phyloP scores from a whole-genome alignment of 2,329 filamentous ascomycete species.

The Exophiala alcalophila region DNA sequence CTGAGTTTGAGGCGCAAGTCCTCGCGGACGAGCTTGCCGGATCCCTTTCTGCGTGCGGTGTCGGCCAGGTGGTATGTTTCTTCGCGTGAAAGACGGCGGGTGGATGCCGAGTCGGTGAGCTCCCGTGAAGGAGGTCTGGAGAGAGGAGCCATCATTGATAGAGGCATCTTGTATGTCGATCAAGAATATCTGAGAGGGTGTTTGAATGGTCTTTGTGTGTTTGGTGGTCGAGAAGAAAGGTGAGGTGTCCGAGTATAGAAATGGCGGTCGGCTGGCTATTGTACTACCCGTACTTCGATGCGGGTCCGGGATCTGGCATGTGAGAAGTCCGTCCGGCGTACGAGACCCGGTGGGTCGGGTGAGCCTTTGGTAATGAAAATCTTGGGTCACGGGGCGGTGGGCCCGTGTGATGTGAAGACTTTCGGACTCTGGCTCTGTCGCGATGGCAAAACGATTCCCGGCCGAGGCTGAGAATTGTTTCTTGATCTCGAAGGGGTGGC shows the following conservation, averaged over 20 bases:
- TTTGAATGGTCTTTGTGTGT: conserved; percentile 12
- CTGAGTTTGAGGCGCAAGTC: conserved; percentile 29
- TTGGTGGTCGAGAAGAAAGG: conserved; percentile 11
- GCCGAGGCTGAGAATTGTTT: conserved; percentile 2
- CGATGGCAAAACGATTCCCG: conserved; percentile 17
- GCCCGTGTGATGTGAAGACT: not conserved
- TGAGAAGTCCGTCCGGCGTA: no score
- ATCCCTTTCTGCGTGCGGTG: conserved; percentile 27
- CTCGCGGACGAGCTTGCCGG: conserved; percentile 20
- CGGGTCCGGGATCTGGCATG: conserved; percentile 9
- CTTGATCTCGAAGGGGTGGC: no score
- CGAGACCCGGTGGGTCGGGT: conserved; percentile 13
- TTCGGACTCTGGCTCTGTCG: not conserved
- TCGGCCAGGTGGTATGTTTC: conserved; percentile 29
- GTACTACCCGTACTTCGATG: conserved; percentile 3
- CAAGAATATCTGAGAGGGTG: not conserved
- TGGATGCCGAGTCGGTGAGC: conserved; percentile 11
- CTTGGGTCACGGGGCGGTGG: conserved; percentile 4
- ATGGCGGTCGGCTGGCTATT: conserved; percentile 13
- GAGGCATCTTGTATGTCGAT: conserved; percentile 17
- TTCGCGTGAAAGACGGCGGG: conserved; percentile 26
- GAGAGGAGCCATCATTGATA: conserved; percentile 23
- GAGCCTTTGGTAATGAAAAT: conserved; percentile 18
- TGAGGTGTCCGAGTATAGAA: not conserved
- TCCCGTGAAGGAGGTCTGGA: conserved; percentile 26